Percentiles rank a stretch among this genome's conserved stretches.
These are phyloP conservation scores for Mycena amicta DNA, from an alignment of 768 basidiomycete species.

Conservation along the genomic window DNA sequence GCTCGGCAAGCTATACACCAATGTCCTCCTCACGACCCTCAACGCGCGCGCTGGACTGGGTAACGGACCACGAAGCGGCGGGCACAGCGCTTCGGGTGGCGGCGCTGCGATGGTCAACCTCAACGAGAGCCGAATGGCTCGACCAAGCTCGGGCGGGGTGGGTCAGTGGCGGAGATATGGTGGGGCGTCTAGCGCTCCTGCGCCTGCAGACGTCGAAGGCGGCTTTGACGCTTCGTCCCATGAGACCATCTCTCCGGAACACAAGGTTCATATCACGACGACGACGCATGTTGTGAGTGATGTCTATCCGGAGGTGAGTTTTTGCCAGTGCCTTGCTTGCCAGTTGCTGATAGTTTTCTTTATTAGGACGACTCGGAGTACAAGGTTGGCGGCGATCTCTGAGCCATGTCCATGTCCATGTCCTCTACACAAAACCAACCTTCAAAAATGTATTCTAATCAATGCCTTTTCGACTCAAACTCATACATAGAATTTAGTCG, in stretches of 20 bases:
- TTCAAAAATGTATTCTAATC: no score
- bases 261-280: conserved; percentile 1
- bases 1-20: conserved; percentile 3
- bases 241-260: neutral
- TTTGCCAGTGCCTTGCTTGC: no score
- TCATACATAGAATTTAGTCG: no score
- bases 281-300: neutral
- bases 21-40: conserved; percentile 2
- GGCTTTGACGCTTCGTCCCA: neutral
- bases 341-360: neutral
- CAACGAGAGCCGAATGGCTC: neutral
- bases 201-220: neutral
- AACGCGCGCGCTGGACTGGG: neutral
- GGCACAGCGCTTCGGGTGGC: neutral
- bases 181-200: neutral
- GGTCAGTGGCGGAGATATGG: neutral
- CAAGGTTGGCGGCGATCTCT: neutral
- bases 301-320: neutral
- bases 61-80: neutral
- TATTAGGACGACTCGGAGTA: neutral
- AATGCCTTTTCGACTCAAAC: no score
- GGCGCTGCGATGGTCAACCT: neutral
- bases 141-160: neutral
- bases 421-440: no score
- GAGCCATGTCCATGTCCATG: no score